A percentile compares a stretch with the other conserved stretches of the same genome.
Evolutionary conservation across 768 basidiomycete genomes (phyloP).

Genomic region (Pleurotus citrinopileatus): DNA sequence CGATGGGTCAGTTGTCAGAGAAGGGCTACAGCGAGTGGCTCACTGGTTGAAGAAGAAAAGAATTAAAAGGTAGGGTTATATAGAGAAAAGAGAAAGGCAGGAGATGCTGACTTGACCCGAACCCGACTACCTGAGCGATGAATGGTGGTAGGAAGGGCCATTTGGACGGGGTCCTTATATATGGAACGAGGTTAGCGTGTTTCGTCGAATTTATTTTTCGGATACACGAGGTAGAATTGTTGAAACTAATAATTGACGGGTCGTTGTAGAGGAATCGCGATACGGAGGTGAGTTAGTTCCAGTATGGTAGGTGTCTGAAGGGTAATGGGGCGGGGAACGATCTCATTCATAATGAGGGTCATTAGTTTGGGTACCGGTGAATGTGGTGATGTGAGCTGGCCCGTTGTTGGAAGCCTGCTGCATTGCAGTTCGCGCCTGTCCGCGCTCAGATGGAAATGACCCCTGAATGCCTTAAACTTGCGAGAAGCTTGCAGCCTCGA

Average conservation of each 20-base stretch:
- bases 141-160: constrained; percentile 4
- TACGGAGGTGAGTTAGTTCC: background rate
- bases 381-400: background rate
- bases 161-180: background rate
- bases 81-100: constrained; percentile 12
- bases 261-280: background rate
- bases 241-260: background rate
- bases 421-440: too few relatives aligned
- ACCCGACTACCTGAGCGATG: constrained; percentile 20
- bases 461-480: too few relatives aligned
- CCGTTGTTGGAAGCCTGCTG: background rate
- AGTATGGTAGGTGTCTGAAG: background rate
- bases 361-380: constrained; percentile 4
- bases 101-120: constrained; percentile 13
- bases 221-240: constrained; percentile 4
- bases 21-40: constrained; percentile 3
- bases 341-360: constrained; percentile 1
- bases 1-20: background rate
- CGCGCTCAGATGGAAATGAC: too few relatives aligned
- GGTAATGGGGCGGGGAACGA: constrained; percentile 4
- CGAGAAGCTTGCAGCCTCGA: too few relatives aligned
- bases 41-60: background rate
- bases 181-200: constrained; percentile 15
- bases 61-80: constrained; percentile 15
- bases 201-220: constrained; percentile 10